A percentile compares a stretch with the other conserved stretches of the same genome.
phyloP scores from a whole-genome alignment of 345 rosid species.

The Salix udensis region DNA sequence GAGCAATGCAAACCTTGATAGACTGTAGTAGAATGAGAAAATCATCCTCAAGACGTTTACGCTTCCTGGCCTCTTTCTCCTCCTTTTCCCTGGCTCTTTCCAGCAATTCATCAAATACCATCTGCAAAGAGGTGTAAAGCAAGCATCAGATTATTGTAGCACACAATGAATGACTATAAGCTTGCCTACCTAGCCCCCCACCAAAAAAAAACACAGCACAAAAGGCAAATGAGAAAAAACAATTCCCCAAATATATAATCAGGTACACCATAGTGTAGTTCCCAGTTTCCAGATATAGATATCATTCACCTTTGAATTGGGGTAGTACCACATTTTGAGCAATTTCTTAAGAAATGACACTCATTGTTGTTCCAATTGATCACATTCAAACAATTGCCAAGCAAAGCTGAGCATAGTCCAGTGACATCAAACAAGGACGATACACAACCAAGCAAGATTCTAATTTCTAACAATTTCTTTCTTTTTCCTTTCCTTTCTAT shows the following conservation, averaged over 20 bases:
- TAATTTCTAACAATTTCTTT: neutral
- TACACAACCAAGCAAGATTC: neutral
- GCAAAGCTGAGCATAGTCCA: neutral
- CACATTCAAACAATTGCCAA: neutral
- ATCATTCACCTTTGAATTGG: neutral
- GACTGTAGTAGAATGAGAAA: slow-evolving; percentile 39
- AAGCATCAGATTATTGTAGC: slow-evolving; percentile 12
- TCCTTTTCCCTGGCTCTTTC: slow-evolving; percentile 81
- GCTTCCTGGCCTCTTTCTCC: slow-evolving; percentile 85
- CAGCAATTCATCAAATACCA: slow-evolving; percentile 72
- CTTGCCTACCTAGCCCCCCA: no score
- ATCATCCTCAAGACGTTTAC: slow-evolving; percentile 58
- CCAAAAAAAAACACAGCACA: neutral
- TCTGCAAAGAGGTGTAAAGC: slow-evolving; percentile 35
- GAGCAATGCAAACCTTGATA: slow-evolving; percentile 33
- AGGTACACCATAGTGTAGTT: neutral
- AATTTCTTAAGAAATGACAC: neutral
- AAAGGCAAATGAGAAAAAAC: neutral
- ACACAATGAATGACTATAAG: neutral
- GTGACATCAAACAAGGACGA: no score
- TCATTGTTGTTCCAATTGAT: neutral
- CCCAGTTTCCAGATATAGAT: neutral
- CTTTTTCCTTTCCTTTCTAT: no score
- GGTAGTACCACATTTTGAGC: neutral
- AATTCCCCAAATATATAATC: neutral